phyloP scores from a whole-genome alignment of 129 eudicot genomes.

The Flaveria bidentis region DNA sequence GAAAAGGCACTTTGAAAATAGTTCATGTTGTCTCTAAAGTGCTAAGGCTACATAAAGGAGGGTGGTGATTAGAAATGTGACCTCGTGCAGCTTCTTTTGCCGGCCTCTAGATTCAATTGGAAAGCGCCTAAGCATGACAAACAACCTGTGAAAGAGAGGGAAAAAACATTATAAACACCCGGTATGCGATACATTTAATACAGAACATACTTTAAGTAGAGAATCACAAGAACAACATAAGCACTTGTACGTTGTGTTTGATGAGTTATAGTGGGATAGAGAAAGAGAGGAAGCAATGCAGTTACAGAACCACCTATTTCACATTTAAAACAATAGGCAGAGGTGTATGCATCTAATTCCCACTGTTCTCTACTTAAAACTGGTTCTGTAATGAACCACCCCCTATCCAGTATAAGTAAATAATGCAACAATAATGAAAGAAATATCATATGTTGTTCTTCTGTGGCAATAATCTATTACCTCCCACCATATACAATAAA shows the following conservation, averaged over 20 bases:
- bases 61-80: slow-evolving; percentile 21
- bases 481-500: slow-evolving; percentile 83
- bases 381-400: too few species aligned
- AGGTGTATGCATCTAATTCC: too few species aligned
- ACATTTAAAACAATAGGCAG: too few species aligned
- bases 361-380: too few species aligned
- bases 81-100: slow-evolving; percentile 72
- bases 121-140: slow-evolving; percentile 66
- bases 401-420: too few species aligned
- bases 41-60: background rate
- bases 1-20: background rate
- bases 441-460: slow-evolving; percentile 4
- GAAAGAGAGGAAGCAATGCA: too few species aligned
- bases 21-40: slow-evolving; percentile 9
- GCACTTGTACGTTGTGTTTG: too few species aligned
- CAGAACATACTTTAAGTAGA: too few species aligned
- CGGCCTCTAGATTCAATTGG: slow-evolving; percentile 85
- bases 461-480: slow-evolving; percentile 28
- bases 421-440: background rate
- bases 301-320: too few species aligned
- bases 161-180: background rate
- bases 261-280: too few species aligned
- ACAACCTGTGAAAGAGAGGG: slow-evolving; percentile 43
- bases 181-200: too few species aligned
- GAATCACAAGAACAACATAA: too few species aligned